These are phyloP conservation scores for Globisporangium lucens DNA, from an alignment of 352 stramenopile species.

Conservation along the genomic window DNA sequence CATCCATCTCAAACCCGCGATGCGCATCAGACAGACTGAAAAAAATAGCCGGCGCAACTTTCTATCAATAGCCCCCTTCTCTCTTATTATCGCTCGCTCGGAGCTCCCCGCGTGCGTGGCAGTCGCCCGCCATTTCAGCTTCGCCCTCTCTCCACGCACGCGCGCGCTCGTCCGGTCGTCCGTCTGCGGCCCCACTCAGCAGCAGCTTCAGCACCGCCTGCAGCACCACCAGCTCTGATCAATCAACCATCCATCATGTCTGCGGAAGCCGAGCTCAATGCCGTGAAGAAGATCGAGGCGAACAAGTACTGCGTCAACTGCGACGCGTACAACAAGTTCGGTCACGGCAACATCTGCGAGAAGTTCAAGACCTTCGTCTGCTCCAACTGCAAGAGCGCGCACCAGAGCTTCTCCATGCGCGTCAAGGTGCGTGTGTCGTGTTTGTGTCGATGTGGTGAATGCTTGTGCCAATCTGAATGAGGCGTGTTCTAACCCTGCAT, in stretches of 20 bases:
- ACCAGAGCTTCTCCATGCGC: slow-evolving; percentile 93
- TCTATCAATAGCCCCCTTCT: slow-evolving; percentile 1
- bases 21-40: not conserved
- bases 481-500: not conserved
- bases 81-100: slow-evolving; percentile 6
- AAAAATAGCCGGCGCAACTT: slow-evolving; percentile 5
- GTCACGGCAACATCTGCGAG: slow-evolving; percentile 91
- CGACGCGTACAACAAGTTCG: slow-evolving; percentile 86
- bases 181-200: not conserved
- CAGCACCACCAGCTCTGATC: not conserved
- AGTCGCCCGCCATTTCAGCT: slow-evolving; percentile 8
- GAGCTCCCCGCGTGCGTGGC: slow-evolving; percentile 4
- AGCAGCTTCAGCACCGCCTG: not conserved
- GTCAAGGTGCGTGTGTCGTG: slow-evolving; percentile 71
- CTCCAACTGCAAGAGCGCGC: slow-evolving; percentile 93
- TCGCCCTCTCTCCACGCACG: not conserved
- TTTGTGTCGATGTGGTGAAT: not conserved
- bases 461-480: not conserved
- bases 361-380: slow-evolving; percentile 93
- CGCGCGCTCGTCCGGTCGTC: not conserved
- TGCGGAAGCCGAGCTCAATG: slow-evolving; percentile 73
- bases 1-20: not conserved
- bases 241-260: slow-evolving; percentile 9
- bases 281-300: slow-evolving; percentile 76
- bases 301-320: slow-evolving; percentile 89